Base-by-base conservation (phyloP, 2,329 filamentous ascomycete species). In the Ophiocordyceps camponoti-saundersi region DNA sequence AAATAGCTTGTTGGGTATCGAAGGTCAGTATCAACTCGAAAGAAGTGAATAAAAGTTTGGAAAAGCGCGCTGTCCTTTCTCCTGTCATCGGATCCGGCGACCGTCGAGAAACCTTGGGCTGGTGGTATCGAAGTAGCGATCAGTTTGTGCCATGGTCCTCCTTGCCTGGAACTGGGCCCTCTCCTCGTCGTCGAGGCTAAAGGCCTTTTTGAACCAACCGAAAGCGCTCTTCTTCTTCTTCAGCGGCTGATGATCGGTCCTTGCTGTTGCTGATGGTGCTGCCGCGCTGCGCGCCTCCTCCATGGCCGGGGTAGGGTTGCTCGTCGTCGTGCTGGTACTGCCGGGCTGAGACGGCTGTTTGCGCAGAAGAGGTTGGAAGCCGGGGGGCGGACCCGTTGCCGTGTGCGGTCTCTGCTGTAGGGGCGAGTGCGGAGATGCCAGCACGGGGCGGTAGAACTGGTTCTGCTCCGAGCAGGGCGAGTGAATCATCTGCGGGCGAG, bases 191-290 rank as follows among this genome's bases (percentile, higher is more conserved):
- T 79, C 77, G 23, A 82, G 61, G 32, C 72, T 74, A 46, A 82
- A 82, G 1, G 77, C 77, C 62, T 82, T 81, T 60, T 80, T 81
- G 48, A 82, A 59, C 78, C 78, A 82, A 2, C 77, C 78, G 55
- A 82, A 80, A 1, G 77, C 75, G 53, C 78, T 80, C 51, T 75
- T 71, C 66, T 81, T 81, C 65, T 80, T 82, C 60, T 80, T 80
- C 6, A 80, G 56, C 36, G 69, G 63, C 47, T 65, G 66, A 22
- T 61, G 20, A 4, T 13, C n/a, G 40, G 34, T 18, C 34, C n/a
- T 10, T 22, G 58, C 18, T 56, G 59, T 2, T 59, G 57, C 21
- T 56, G 32, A 13, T 16, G 32, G 2, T 16, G 34, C 16, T 18
- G 34, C 15, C n/a, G 34, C 16, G 34, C 2, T 6, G 16, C 34